Percentiles rank a stretch among this genome's conserved stretches.
phyloP scores from a whole-genome alignment of 352 stramenopile species.

The Elongisporangium prolatum region DNA sequence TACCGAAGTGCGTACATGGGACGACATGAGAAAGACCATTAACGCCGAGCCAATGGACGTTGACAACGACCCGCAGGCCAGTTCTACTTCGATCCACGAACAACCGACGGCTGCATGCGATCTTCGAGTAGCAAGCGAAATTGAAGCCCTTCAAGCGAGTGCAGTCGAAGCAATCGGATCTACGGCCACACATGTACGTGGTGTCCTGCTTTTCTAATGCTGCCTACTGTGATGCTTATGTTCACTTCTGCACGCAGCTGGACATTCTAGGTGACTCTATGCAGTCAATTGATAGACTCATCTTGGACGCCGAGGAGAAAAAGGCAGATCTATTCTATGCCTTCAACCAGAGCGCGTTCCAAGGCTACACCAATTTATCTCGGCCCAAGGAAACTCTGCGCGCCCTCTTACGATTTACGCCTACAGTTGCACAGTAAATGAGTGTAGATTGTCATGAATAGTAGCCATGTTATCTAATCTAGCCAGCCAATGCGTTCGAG shows the following conservation, averaged over 20 bases:
- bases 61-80: not conserved
- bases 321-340: slow-evolving; percentile 59
- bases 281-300: slow-evolving; percentile 52
- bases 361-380: slow-evolving; percentile 58
- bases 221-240: not conserved
- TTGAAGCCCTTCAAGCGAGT: slow-evolving; percentile 41
- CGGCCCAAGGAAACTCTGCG: slow-evolving; percentile 68
- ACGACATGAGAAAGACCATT: not conserved
- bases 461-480: not conserved
- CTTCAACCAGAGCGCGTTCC: slow-evolving; percentile 77
- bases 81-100: not conserved
- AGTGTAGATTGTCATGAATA: not conserved
- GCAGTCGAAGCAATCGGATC: slow-evolving; percentile 36
- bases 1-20: not conserved
- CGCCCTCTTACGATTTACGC: slow-evolving; percentile 27
- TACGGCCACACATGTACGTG: slow-evolving; percentile 35
- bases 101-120: not conserved
- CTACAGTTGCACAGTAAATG: not conserved
- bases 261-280: slow-evolving; percentile 61
- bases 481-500: not conserved
- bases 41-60: not conserved
- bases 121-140: slow-evolving; percentile 6
- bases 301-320: slow-evolving; percentile 65
- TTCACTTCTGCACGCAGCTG: slow-evolving; percentile 23
- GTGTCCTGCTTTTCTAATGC: not conserved